These are phyloP conservation scores for Ophiostoma fasciatum DNA, from an alignment of 2,329 filamentous ascomycete genomes.

Conservation along the genomic window DNA sequence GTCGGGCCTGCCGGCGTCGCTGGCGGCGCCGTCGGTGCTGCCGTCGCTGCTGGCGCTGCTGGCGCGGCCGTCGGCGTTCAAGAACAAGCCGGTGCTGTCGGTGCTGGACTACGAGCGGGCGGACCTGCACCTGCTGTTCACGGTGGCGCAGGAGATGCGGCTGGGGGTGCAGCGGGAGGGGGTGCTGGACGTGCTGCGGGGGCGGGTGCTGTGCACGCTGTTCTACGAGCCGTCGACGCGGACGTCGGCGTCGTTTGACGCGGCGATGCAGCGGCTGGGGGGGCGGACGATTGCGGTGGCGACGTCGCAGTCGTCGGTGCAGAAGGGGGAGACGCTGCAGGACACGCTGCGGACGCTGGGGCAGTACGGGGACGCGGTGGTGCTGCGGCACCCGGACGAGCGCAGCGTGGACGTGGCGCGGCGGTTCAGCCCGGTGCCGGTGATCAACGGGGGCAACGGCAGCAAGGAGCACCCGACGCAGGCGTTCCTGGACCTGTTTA, in stretches of 20 bases:
- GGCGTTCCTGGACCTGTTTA: conserved; percentile 94
- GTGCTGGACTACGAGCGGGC: conserved; percentile 79
- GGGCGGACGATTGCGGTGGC: conserved; percentile 72
- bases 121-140: conserved; percentile 88
- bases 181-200: conserved; percentile 72
- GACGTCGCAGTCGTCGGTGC: conserved; percentile 71
- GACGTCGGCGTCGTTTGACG: conserved; percentile 90
- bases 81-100: conserved; percentile 76
- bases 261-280: conserved; percentile 95
- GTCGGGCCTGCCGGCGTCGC: background rate
- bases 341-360: conserved; percentile 88
- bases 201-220: conserved; percentile 75
- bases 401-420: conserved; percentile 66
- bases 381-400: conserved; percentile 86
- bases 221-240: conserved; percentile 97
- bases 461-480: conserved; percentile 94
- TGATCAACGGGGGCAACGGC: conserved; percentile 96
- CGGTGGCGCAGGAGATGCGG: conserved; percentile 94
- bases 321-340: conserved; percentile 88
- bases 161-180: conserved; percentile 87
- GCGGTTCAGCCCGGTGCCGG: conserved; percentile 76
- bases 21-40: conserved; percentile 8
- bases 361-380: conserved; percentile 88
- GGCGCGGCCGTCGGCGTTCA: conserved; percentile 65
- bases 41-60: conserved; percentile 51